Conservation (phyloP, 331 rosid genomes). For the Erythrophleum ivorense region DNA sequence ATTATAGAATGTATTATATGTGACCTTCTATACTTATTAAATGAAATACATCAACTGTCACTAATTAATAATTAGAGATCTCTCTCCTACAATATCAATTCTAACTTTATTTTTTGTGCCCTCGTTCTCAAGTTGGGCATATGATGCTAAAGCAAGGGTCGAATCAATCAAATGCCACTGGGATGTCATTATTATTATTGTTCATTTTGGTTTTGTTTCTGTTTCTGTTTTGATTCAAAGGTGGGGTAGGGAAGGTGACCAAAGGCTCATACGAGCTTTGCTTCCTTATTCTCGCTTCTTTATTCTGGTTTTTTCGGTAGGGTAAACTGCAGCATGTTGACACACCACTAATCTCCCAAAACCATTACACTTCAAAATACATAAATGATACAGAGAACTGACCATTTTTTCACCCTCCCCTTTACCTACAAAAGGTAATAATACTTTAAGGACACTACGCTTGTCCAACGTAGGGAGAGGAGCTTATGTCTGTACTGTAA, state of each 20-base stretch:
- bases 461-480: slow-evolving; percentile 79
- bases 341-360: slow-evolving; percentile 42
- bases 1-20: neutral
- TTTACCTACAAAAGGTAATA: slow-evolving; percentile 7
- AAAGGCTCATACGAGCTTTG: neutral
- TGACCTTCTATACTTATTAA: neutral
- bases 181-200: neutral
- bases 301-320: neutral
- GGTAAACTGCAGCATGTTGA: slow-evolving; percentile 20
- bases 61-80: neutral
- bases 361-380: slow-evolving; percentile 39
- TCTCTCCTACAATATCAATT: neutral
- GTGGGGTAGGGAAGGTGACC: neutral
- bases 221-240: neutral
- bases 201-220: neutral
- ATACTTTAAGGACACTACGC: slow-evolving; percentile 43
- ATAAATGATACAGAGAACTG: slow-evolving; percentile 40
- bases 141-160: neutral
- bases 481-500: slow-evolving; percentile 90
- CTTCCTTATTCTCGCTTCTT: neutral
- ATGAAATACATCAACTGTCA: neutral
- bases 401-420: neutral
- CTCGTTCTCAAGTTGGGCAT: neutral
- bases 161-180: neutral
- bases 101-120: neutral